Evolutionary conservation across 2,329 filamentous ascomycete species (phyloP).

Genomic region (Furcasterigmium furcatum): DNA sequence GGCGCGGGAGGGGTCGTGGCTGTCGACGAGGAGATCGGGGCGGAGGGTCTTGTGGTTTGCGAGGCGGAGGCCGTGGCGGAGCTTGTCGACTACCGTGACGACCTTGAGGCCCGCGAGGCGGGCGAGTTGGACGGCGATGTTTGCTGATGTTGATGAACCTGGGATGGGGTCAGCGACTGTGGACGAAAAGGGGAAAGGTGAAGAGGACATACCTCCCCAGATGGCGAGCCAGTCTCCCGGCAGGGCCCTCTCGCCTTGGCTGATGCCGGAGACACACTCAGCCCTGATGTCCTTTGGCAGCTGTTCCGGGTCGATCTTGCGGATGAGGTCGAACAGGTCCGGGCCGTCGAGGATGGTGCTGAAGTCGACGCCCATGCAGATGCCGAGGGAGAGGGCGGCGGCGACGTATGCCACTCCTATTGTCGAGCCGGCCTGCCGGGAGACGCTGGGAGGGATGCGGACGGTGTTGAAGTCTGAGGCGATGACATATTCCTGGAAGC

Average conservation of each 20-base stretch:
- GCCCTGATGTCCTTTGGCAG: slow-evolving; percentile 59
- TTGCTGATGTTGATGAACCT: slow-evolving; percentile 67
- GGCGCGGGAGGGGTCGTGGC: slow-evolving; percentile 62
- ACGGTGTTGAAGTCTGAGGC: slow-evolving; percentile 63
- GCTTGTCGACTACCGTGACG: slow-evolving; percentile 63
- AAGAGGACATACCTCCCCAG: slow-evolving; percentile 58
- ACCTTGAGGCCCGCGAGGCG: slow-evolving; percentile 63
- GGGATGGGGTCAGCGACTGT: not conserved
- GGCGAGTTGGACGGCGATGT: slow-evolving; percentile 65
- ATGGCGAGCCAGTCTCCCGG: slow-evolving; percentile 68
- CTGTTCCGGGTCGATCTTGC: slow-evolving; percentile 35
- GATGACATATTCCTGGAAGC: slow-evolving; percentile 68
- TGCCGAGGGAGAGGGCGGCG: slow-evolving; percentile 61
- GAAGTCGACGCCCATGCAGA: slow-evolving; percentile 70
- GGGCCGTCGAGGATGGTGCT: slow-evolving; percentile 48
- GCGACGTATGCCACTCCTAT: slow-evolving; percentile 72
- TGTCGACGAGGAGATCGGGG: slow-evolving; percentile 67
- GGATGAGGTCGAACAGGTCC: slow-evolving; percentile 52
- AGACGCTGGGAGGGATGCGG: slow-evolving; percentile 51
- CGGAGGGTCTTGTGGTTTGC: slow-evolving; percentile 37
- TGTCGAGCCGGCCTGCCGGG: slow-evolving; percentile 54
- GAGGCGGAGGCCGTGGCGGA: slow-evolving; percentile 60
- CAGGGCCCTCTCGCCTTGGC: slow-evolving; percentile 47
- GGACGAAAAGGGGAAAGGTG: not conserved
- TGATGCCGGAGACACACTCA: slow-evolving; percentile 60